Conservation (phyloP, 805 yeast species). For the Lachancea cidri region DNA sequence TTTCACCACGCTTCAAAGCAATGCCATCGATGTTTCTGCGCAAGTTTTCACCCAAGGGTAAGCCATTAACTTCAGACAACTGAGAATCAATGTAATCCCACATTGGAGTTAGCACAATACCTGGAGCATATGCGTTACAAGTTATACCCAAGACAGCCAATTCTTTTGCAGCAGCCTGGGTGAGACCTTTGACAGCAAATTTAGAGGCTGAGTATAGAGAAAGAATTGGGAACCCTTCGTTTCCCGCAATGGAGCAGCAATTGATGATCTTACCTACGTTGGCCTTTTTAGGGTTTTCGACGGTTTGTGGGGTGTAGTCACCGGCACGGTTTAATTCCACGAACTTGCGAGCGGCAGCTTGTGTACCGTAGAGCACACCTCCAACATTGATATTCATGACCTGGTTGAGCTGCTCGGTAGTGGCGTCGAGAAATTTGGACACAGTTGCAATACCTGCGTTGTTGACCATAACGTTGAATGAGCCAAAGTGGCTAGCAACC, state of each 20-base stretch:
- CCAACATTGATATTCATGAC: conserved; percentile 29
- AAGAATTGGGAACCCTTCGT: conserved; percentile 29
- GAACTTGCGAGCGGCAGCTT: conserved; percentile 31
- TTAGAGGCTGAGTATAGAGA: conserved; percentile 35
- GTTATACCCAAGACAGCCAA: conserved; percentile 34
- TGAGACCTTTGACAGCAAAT: conserved; percentile 35
- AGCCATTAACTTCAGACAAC: conserved; percentile 24
- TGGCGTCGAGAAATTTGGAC: conserved; percentile 25
- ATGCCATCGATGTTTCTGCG: conserved; percentile 24
- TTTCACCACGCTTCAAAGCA: conserved; percentile 34
- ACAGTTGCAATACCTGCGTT: conserved; percentile 36
- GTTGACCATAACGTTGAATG: conserved; percentile 34
- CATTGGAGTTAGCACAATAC: conserved; percentile 39
- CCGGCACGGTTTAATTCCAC: conserved; percentile 14
- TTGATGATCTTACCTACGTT: conserved; percentile 37
- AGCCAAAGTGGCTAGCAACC: conserved; percentile 29
- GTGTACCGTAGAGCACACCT: conserved; percentile 33
- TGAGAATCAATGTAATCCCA: conserved; percentile 30
- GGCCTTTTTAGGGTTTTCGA: conserved; percentile 5
- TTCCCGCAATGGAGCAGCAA: conserved; percentile 35
- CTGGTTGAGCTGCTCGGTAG: conserved; percentile 25
- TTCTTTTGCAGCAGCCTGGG: conserved; percentile 37
- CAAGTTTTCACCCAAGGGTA: conserved; percentile 26
- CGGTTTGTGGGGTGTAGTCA: conserved; percentile 4
- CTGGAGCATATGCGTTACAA: conserved; percentile 39